Conservation (phyloP, 2,329 filamentous ascomycete species). For the Fusarium musae region DNA sequence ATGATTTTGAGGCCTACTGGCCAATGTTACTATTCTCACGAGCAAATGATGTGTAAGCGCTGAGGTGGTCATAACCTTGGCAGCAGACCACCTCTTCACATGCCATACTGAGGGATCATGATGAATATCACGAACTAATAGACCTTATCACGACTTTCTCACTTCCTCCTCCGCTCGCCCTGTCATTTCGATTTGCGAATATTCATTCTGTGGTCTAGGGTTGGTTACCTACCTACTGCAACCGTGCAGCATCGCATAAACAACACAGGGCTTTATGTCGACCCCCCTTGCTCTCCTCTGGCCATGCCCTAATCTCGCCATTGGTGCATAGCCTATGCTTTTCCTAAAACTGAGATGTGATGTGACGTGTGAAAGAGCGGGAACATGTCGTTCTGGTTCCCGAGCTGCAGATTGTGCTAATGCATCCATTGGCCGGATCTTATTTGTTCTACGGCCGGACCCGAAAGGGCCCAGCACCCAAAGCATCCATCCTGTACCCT, state of each 20-base stretch:
- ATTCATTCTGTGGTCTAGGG: slow-evolving; percentile 34
- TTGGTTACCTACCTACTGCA: slow-evolving; percentile 11
- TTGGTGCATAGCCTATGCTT: slow-evolving; percentile 28
- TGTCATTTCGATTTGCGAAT: slow-evolving; percentile 1
- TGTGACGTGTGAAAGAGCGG: slow-evolving; percentile 35
- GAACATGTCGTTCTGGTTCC: slow-evolving; percentile 35
- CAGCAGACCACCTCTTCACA: slow-evolving; percentile 34
- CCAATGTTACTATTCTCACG: background rate
- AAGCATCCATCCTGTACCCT: slow-evolving; percentile 8
- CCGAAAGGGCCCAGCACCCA: slow-evolving; percentile 6
- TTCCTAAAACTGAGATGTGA: slow-evolving; percentile 29
- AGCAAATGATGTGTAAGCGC: slow-evolving; percentile 26
- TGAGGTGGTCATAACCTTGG: slow-evolving; percentile 20
- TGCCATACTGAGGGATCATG: slow-evolving; percentile 1
- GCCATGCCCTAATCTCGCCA: slow-evolving; percentile 29
- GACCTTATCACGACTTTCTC: slow-evolving; percentile 6
- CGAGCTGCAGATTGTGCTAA: slow-evolving; percentile 37
- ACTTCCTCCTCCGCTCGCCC: background rate
- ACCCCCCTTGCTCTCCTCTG: slow-evolving; percentile 16
- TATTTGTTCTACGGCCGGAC: slow-evolving; percentile 27
- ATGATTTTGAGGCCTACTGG: slow-evolving; percentile 33
- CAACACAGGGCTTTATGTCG: slow-evolving; percentile 24
- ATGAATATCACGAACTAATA: slow-evolving; percentile 14
- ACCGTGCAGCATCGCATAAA: slow-evolving; percentile 6
- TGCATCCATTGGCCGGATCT: slow-evolving; percentile 31